A percentile compares a stretch with the other conserved stretches of the same genome.
These are phyloP conservation scores for Dysphania ambrosioides DNA, from an alignment of 148 eudicot species.

Conservation along the genomic window DNA sequence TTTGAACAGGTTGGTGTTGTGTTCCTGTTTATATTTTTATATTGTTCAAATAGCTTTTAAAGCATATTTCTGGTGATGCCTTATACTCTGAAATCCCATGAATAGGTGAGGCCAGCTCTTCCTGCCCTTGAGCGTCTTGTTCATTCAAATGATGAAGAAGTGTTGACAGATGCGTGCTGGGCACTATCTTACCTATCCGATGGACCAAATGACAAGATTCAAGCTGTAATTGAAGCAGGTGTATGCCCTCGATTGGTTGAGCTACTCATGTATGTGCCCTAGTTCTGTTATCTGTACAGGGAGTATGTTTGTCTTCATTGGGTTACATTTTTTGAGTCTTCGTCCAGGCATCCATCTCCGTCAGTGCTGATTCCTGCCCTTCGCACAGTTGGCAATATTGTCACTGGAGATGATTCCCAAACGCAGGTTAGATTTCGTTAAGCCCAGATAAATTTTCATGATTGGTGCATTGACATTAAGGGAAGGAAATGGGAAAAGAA, in stretches of 20 bases:
- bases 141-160: constrained; percentile 80
- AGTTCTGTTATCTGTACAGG: background rate
- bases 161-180: constrained; percentile 89
- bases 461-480: too few relatives aligned
- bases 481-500: too few relatives aligned
- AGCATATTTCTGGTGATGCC: background rate
- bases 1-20: constrained; percentile 59
- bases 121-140: constrained; percentile 72
- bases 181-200: constrained; percentile 84
- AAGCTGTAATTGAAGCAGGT: constrained; percentile 79
- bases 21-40: background rate
- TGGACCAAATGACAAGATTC: constrained; percentile 86
- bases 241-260: constrained; percentile 75
- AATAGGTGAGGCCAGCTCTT: constrained; percentile 68
- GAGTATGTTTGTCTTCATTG: background rate
- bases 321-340: background rate
- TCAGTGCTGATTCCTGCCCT: constrained; percentile 78
- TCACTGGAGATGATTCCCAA: constrained; percentile 79
- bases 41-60: background rate
- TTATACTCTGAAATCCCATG: constrained; percentile 6
- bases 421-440: constrained; percentile 53
- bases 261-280: constrained; percentile 57
- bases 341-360: constrained; percentile 41
- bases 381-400: constrained; percentile 81
- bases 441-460: background rate